phyloP scores from a whole-genome alignment of 768 basidiomycete species.

The Russula olivacea region DNA sequence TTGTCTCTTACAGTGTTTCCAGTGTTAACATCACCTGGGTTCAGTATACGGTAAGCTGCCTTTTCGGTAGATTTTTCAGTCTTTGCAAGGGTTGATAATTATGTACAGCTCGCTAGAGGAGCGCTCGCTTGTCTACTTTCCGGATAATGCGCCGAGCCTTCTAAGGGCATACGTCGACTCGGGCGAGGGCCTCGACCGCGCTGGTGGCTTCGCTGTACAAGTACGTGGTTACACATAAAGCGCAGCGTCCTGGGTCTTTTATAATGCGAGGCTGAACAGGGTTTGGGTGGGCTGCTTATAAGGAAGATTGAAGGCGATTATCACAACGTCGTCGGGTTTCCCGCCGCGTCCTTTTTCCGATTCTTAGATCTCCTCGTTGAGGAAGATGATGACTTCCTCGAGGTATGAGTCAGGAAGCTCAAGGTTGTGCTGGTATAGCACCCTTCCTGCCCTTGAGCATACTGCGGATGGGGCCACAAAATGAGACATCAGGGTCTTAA shows the following conservation, averaged over 20 bases:
- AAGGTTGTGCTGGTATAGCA: not conserved
- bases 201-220: conserved; percentile 94
- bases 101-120: conserved; percentile 68
- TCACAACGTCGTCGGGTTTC: conserved; percentile 90
- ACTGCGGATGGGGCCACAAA: not conserved
- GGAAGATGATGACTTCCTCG: conserved; percentile 70
- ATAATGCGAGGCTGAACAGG: conserved; percentile 37
- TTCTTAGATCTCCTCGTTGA: conserved; percentile 63
- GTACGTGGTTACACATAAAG: conserved; percentile 37
- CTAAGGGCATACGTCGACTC: conserved; percentile 77
- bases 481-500: not conserved
- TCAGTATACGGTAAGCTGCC: conserved; percentile 52
- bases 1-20: conserved; percentile 51
- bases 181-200: conserved; percentile 81
- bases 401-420: conserved; percentile 15
- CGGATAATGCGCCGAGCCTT: conserved; percentile 51
- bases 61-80: not conserved
- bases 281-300: conserved; percentile 73
- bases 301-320: conserved; percentile 87
- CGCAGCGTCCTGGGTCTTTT: not conserved
- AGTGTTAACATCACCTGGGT: conserved; percentile 69
- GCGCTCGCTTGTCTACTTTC: conserved; percentile 71
- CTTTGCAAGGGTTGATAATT: not conserved
- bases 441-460: not conserved
- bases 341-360: conserved; percentile 77